phyloP scores from a whole-genome alignment of 352 stramenopile species.

The Halophytophthora batemanensis region DNA sequence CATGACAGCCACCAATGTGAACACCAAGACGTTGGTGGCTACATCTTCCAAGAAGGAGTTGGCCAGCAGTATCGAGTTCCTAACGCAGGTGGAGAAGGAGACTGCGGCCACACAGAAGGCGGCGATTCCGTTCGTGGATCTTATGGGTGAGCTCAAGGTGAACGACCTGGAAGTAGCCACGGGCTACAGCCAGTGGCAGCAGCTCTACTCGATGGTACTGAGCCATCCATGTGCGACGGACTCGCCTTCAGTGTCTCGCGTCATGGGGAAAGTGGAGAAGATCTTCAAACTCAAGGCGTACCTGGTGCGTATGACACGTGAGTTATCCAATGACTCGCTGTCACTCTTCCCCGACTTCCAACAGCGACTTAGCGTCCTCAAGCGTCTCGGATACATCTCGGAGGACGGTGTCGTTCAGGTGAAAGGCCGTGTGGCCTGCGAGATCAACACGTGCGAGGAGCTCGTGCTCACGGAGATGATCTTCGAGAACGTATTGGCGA shows the following conservation, averaged over 20 bases:
- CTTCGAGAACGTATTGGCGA: conserved; percentile 98
- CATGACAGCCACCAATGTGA: conserved; percentile 35
- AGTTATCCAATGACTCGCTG: conserved; percentile 88
- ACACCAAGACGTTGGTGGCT: conserved; percentile 60
- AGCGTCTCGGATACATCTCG: conserved; percentile 95
- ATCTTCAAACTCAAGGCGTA: conserved; percentile 75
- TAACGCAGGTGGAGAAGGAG: conserved; percentile 80
- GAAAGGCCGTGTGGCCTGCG: conserved; percentile 98
- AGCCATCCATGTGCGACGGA: conserved; percentile 47
- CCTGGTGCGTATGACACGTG: conserved; percentile 46
- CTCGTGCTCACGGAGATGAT: conserved; percentile 98
- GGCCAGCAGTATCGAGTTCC: conserved; percentile 57
- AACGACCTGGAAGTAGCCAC: conserved; percentile 78
- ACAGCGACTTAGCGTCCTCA: conserved; percentile 93
- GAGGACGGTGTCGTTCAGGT: conserved; percentile 96
- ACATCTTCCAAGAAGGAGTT: conserved; percentile 74
- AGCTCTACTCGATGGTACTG: conserved; percentile 46
- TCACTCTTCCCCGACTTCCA: conserved; percentile 97
- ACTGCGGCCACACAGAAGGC: conserved; percentile 37
- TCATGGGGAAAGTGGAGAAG: conserved; percentile 70
- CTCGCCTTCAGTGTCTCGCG: conserved; percentile 34
- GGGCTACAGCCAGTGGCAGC: conserved; percentile 59
- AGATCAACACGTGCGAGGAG: conserved; percentile 98
- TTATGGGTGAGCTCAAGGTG: conserved; percentile 72
- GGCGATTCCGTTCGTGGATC: conserved; percentile 55